Percentiles rank a stretch among this genome's conserved stretches.
Evolutionary conservation across 495 filamentous ascomycete genomes (phyloP).

Genomic region (Hypoxylon lienhwacheense): DNA sequence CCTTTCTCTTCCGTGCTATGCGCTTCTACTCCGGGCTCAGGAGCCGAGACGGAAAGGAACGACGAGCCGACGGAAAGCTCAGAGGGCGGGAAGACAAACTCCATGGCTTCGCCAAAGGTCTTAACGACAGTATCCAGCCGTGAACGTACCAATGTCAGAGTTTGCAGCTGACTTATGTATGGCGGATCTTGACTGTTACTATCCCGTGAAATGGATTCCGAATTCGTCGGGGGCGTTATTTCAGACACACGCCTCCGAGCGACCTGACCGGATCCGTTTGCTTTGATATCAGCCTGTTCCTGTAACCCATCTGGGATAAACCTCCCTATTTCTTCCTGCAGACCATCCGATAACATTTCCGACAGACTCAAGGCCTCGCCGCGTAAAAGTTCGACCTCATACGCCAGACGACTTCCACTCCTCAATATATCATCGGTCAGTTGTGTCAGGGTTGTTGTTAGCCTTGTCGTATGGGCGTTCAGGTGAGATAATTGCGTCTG

Average conservation of each 20-base stretch:
- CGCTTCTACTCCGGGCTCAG: slow-evolving; percentile 64
- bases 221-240: slow-evolving; percentile 9
- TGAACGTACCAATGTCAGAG: slow-evolving; percentile 75
- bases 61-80: slow-evolving; percentile 71
- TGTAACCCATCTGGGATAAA: slow-evolving; percentile 63
- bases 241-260: slow-evolving; percentile 37
- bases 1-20: slow-evolving; percentile 76
- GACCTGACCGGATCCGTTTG: slow-evolving; percentile 7
- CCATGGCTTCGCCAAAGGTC: slow-evolving; percentile 90
- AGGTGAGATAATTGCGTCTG: slow-evolving; percentile 84
- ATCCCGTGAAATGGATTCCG: slow-evolving; percentile 20
- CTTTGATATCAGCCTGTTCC: slow-evolving; percentile 22
- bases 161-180: slow-evolving; percentile 77
- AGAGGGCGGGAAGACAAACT: slow-evolving; percentile 85
- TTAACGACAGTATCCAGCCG: slow-evolving; percentile 83
- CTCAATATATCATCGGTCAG: slow-evolving; percentile 94
- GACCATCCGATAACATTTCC: slow-evolving; percentile 70
- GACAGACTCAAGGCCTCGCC: slow-evolving; percentile 79
- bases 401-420: slow-evolving; percentile 80
- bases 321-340: slow-evolving; percentile 67
- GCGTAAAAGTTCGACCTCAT: slow-evolving; percentile 90
- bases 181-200: slow-evolving; percentile 56
- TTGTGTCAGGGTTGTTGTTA: slow-evolving; percentile 80
- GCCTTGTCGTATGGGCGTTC: slow-evolving; percentile 79
- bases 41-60: slow-evolving; percentile 79